These are phyloP conservation scores for Pseudogymnoascus sp. DNA, from an alignment of 2,329 filamentous ascomycete species.

Conservation along the genomic window DNA sequence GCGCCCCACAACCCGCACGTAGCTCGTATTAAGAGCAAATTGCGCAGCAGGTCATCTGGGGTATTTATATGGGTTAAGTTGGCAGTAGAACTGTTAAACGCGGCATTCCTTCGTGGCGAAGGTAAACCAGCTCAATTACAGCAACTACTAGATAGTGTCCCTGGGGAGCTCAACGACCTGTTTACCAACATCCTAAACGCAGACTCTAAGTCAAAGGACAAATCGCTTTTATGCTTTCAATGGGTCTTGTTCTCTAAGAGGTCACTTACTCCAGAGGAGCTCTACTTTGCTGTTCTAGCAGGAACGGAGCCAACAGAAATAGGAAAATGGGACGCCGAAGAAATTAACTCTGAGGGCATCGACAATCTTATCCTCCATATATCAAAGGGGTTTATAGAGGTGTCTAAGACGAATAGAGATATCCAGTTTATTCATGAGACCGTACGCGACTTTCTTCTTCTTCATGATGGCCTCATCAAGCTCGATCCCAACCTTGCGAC, in stretches of 20 bases:
- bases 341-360: slow-evolving; percentile 25
- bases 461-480: not conserved
- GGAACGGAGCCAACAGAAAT: slow-evolving; percentile 21
- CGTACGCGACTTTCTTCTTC: slow-evolving; percentile 33
- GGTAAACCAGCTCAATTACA: no score
- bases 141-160: slow-evolving; percentile 23
- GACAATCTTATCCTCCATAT: slow-evolving; percentile 31
- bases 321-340: slow-evolving; percentile 21
- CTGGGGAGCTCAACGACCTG: slow-evolving; percentile 36
- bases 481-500: not conserved
- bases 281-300: slow-evolving; percentile 37
- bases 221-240: slow-evolving; percentile 40
- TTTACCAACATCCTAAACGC: slow-evolving; percentile 45
- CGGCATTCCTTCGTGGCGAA: slow-evolving; percentile 30
- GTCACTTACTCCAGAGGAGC: slow-evolving; percentile 37
- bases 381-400: slow-evolving; percentile 38
- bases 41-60: slow-evolving; percentile 20
- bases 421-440: slow-evolving; percentile 38
- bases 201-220: slow-evolving; percentile 36
- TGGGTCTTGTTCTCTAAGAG: slow-evolving; percentile 45
- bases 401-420: slow-evolving; percentile 22
- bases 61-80: slow-evolving; percentile 26
- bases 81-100: slow-evolving; percentile 34
- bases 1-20: slow-evolving; percentile 17
- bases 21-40: slow-evolving; percentile 19